phyloP scores from a whole-genome alignment of 768 basidiomycete genomes.

The Suillus lakei region DNA sequence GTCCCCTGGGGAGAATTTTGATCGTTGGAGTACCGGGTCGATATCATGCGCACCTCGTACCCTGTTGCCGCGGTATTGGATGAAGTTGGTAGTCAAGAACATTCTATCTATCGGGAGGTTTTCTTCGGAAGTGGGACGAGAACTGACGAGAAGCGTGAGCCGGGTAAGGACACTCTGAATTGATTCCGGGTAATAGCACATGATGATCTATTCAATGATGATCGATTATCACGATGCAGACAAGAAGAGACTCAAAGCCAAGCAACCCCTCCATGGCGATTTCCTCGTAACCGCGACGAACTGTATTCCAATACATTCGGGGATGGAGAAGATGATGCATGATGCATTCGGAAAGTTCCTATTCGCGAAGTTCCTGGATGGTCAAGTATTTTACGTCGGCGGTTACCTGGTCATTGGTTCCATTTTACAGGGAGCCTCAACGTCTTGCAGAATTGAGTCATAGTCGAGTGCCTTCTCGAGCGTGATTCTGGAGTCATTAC shows the following conservation, averaged over 20 bases:
- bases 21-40: not conserved
- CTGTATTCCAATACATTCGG: not conserved
- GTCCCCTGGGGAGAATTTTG: not conserved
- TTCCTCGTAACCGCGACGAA: slow-evolving; percentile 1
- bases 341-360: slow-evolving; percentile 1
- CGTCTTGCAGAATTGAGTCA: not conserved
- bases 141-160: not conserved
- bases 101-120: not conserved
- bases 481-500: not conserved
- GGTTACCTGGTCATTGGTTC: not conserved
- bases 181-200: not conserved
- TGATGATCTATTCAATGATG: slow-evolving; percentile 3
- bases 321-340: not conserved
- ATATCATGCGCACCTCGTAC: not conserved
- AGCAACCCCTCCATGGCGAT: not conserved
- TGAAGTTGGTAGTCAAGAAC: not conserved
- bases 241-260: not conserved
- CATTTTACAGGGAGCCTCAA: not conserved
- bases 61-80: not conserved
- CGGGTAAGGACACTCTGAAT: slow-evolving; percentile 1
- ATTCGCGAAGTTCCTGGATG: not conserved
- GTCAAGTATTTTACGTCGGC: slow-evolving; percentile 2
- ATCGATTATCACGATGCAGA: not conserved
- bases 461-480: not conserved
- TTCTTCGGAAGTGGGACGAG: not conserved